Percentiles rank a stretch among this genome's conserved stretches.
Conservation (phyloP, 805 yeast genomes). For the Kurtzmaniella fragi region DNA sequence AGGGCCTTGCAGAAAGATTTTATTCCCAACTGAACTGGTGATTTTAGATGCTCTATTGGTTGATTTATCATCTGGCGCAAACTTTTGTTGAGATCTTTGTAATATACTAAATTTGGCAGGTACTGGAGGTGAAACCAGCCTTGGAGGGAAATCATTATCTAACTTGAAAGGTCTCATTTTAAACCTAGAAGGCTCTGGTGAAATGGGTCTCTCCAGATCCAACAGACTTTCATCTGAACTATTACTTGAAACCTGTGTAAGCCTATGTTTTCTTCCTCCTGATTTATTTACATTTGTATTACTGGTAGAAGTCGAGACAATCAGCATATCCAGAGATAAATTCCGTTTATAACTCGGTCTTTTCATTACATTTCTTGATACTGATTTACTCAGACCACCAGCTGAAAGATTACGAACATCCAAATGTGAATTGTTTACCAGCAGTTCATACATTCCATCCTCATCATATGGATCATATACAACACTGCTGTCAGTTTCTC, state of each 20-base stretch:
- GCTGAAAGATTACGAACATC: conserved; percentile 14
- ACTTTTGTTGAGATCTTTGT: conserved; percentile 9
- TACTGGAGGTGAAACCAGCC: conserved; percentile 24
- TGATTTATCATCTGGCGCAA: conserved; percentile 4
- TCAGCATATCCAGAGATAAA: conserved; percentile 32
- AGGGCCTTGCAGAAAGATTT: no score
- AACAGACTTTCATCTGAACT: conserved; percentile 17
- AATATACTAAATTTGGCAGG: conserved; percentile 12
- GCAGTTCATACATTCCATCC: conserved; percentile 33
- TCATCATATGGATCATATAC: conserved; percentile 27
- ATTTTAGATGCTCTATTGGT: neutral
- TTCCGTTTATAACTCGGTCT: conserved; percentile 30
- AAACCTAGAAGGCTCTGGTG: neutral
- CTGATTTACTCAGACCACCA: conserved; percentile 1
- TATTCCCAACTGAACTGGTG: no score
- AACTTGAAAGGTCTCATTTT: neutral
- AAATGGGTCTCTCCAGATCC: conserved; percentile 1
- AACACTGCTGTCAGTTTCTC: conserved; percentile 34
- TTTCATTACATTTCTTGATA: conserved; percentile 7
- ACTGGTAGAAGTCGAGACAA: conserved; percentile 22
- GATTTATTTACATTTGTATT: conserved; percentile 12
- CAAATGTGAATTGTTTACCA: conserved; percentile 28
- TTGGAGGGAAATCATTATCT: neutral
- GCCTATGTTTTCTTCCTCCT: conserved; percentile 21
- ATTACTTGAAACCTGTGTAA: conserved; percentile 31